Percentiles rank a stretch among this genome's conserved stretches.
These are phyloP conservation scores for Aegilops speltoides DNA, from an alignment of 176 grass and related monocot genomes.

Conservation along the genomic window DNA sequence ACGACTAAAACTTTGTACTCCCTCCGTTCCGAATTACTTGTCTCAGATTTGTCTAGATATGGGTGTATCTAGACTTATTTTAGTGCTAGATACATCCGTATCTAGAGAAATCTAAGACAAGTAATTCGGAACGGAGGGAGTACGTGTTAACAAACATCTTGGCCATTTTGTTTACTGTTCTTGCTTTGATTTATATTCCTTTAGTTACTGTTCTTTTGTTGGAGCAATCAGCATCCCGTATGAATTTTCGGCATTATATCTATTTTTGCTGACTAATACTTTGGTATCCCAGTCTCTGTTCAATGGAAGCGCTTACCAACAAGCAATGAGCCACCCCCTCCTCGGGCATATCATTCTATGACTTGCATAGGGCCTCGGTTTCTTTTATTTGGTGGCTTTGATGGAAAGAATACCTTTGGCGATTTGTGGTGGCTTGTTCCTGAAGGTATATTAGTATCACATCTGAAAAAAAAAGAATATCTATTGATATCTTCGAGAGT, in stretches of 20 bases:
- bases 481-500: conserved; percentile 6
- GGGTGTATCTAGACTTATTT: too few species aligned
- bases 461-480: not conserved
- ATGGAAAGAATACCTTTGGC: conserved; percentile 92
- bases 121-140: too few species aligned
- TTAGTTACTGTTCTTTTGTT: not conserved
- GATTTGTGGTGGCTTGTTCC: conserved; percentile 99
- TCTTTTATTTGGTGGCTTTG: conserved; percentile 98
- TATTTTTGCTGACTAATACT: conserved; percentile 26
- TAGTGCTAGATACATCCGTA: too few species aligned
- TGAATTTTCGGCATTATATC: not conserved
- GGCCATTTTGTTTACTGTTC: not conserved
- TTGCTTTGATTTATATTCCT: not conserved
- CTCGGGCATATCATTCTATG: conserved; percentile 96
- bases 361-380: conserved; percentile 70
- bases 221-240: not conserved
- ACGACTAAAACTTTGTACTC: not conserved
- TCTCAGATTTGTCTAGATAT: too few species aligned
- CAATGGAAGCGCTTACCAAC: conserved; percentile 90
- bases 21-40: too few species aligned
- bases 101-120: too few species aligned
- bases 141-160: not conserved
- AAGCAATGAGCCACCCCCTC: conserved; percentile 69
- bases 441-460: conserved; percentile 66
- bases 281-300: conserved; percentile 68